Conservation (phyloP, 352 stramenopile genomes). For the Phytophthora podocarpi region DNA sequence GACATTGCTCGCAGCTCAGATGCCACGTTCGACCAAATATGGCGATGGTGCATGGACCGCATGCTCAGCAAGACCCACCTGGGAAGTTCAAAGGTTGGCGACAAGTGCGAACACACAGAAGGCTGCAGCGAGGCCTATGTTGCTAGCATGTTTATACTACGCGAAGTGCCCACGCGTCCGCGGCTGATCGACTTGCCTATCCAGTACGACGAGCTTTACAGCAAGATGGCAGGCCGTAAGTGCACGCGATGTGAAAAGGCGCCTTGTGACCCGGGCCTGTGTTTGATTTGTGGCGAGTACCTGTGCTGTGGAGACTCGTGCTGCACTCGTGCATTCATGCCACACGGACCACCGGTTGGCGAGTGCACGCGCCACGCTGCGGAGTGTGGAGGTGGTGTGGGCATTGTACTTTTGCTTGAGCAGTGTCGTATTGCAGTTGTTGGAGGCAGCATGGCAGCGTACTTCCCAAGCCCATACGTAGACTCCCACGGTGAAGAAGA, state of each 20-base stretch:
- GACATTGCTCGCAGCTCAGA: constrained; percentile 65
- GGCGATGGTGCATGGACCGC: constrained; percentile 87
- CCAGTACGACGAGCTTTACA: constrained; percentile 90
- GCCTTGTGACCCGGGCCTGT: constrained; percentile 77
- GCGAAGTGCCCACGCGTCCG: constrained; percentile 58
- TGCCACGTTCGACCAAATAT: constrained; percentile 74
- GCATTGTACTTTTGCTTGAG: constrained; percentile 83
- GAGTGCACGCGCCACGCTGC: constrained; percentile 87
- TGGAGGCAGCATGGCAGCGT: constrained; percentile 83
- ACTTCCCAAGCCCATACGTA: constrained; percentile 88
- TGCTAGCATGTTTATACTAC: constrained; percentile 89
- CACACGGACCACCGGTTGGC: constrained; percentile 72
- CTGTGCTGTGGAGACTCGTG: constrained; percentile 87
- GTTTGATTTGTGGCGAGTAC: constrained; percentile 84
- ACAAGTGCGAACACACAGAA: constrained; percentile 88
- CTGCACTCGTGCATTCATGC: constrained; percentile 80
- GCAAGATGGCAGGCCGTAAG: constrained; percentile 64
- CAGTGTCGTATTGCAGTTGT: constrained; percentile 86
- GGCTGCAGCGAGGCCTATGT: constrained; percentile 86
- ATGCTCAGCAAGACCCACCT: constrained; percentile 80
- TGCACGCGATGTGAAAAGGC: constrained; percentile 73
- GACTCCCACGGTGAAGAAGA: constrained; percentile 89
- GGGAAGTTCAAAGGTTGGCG: constrained; percentile 66
- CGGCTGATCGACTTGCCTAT: constrained; percentile 80
- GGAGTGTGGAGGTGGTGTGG: constrained; percentile 85